Base-by-base conservation (phyloP, 73 alveolate species). In the Paramecium octaurelia region DNA sequence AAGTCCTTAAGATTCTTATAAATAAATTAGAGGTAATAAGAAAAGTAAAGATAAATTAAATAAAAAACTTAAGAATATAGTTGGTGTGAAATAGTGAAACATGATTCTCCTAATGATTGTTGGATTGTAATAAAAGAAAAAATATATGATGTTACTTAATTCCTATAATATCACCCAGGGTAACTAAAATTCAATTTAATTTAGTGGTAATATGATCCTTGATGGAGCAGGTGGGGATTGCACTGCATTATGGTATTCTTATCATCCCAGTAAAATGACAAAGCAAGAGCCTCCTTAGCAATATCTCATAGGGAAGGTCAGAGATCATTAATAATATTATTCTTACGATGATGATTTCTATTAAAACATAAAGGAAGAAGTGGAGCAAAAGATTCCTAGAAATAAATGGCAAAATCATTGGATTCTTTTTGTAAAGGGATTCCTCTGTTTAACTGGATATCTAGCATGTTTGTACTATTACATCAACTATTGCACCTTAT, bases 171-270 rank as follows among this genome's bases (percentile, higher is more conserved):
- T 31, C 98, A 95, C 73, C 98, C 98, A 42, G 98, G 95, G 94
- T 89, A 89, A 21, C 31, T 89, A 70, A 20, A 27, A 48, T 23
- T 69, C 21, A 27, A n/a, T 6, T 70, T 42, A 12, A 23, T 24
- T 24, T 34, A 94, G 98, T 16, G 98, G 98, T 10, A 93, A 94
- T 10, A 68, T 95, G 24, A 95, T 95, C 6, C 92, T 80, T 18
- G 98, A 95, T 70, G 98, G 98, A 18, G 98, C 98, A 35, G 98
- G 98, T 23, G 98, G 98, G 0, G 98, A 95, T 75, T 95, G 98
- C 57, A 95, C 98, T 16, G 94, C 96, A 5, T 60, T 94, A 83
- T 95, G 98, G 98, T 93, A 95, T 68, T 92, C 96, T 70, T 95
- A 95, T 70, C 98, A 95, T 69, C 97, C 98, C 9, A 46, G 89